Percentiles rank a stretch among this genome's conserved stretches.
These are phyloP conservation scores for Bruguiera gymnorhiza DNA, from an alignment of 345 rosid species.

Conservation along the genomic window DNA sequence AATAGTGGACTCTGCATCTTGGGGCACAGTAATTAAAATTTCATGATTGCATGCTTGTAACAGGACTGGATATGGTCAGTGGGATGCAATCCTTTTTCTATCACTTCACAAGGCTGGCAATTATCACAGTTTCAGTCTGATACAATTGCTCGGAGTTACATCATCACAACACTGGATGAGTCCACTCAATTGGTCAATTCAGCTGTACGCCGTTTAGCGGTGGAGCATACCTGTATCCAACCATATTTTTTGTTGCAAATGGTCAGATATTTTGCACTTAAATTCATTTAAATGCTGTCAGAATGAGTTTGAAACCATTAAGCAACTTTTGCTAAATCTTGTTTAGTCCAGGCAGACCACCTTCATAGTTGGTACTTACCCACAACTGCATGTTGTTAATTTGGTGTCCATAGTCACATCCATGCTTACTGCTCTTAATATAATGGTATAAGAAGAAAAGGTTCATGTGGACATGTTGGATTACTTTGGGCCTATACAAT, in stretches of 20 bases:
- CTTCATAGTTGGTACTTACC: not conserved
- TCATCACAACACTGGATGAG: conserved; percentile 84
- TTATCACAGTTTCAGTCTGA: conserved; percentile 84
- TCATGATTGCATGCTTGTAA: not conserved
- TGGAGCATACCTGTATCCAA: conserved; percentile 97
- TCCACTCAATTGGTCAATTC: conserved; percentile 79
- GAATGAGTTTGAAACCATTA: conserved; percentile 4
- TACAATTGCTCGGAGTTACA: conserved; percentile 88
- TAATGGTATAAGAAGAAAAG: not conserved
- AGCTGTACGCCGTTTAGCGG: conserved; percentile 69
- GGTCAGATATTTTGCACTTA: not conserved
- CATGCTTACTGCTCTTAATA: not conserved
- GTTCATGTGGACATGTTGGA: not conserved
- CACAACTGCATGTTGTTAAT: not conserved
- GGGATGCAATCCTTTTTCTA: conserved; percentile 85
- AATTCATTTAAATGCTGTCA: not conserved
- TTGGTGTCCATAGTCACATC: not conserved
- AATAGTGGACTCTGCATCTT: not conserved
- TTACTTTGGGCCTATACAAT: not conserved
- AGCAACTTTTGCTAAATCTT: not conserved
- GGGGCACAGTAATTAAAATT: not conserved
- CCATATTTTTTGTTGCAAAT: conserved; percentile 1
- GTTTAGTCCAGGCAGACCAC: not conserved
- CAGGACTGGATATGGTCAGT: conserved; percentile 99
- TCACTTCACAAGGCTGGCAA: conserved; percentile 88